Evolutionary conservation across 768 basidiomycete genomes (phyloP), one percentile per base, ranked within the genome.

Genomic region (Saitozyma podzolica): DNA sequence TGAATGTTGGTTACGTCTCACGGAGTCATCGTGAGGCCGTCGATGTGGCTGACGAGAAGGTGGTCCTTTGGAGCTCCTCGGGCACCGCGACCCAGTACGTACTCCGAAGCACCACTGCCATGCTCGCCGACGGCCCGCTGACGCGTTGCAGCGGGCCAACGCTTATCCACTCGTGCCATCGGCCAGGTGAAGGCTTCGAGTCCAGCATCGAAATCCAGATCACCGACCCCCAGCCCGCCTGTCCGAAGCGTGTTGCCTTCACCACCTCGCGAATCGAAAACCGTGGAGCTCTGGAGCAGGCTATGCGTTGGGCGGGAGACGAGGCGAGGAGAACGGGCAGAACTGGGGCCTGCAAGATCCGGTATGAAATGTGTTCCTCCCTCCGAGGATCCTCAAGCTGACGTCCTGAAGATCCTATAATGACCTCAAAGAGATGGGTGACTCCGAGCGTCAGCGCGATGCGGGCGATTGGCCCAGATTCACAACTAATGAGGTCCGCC

Each of bases 61-160:
- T 69, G 40, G 42, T 54, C 14, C 42, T 68, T 3, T 62, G 54
- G 51, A 54, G 50, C 29, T 50, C 50, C 2, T 39, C 41, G 7
- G 37, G 57, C 5, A 61, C 42, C 19, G 54, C 59, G 7, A 68
- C 67, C 19, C 50, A 51, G 67, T 65, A 40, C 61, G 62, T 58
- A 29, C 45, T 47, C 6, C n/a, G 45, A 11, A 13, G 45, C n/a
- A 11, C 45, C 13, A 47, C n/a, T 47, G 13, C 6, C n/a, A 17
- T 13, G 45, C 45, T 17, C 13, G 45, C n/a, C 3, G 45, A 50
- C 17, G 47, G 2, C 29, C 29, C 8, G 37, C 54, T 17, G 29
- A 29, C 45, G 39, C 53, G 1, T n/a, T 29, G 6, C 47, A 69
- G 67, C n/a, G 67, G 64, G 10, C 64, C 67, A 1, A 69, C 67